Evolutionary conservation across 306 rosid species (phyloP).

Genomic region (Prinsepia uniflora): DNA sequence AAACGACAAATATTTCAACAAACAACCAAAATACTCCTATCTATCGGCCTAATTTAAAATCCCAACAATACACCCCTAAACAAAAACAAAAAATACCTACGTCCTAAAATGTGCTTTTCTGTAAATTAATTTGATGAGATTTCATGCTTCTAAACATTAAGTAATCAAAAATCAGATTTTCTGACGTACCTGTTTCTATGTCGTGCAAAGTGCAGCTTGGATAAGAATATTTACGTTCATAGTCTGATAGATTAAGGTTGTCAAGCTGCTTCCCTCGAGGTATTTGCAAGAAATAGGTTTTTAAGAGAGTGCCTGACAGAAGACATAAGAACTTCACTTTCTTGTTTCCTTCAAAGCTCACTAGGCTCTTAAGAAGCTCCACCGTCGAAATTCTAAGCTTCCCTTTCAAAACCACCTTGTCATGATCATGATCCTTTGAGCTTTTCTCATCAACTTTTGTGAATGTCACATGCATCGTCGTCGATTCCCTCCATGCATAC

Average conservation of each 20-base stretch:
- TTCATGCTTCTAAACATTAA: background rate
- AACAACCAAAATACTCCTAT: too few species aligned
- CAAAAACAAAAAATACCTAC: too few species aligned
- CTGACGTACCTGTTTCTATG: conserved; percentile 22
- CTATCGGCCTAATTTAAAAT: too few species aligned
- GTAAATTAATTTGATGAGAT: background rate
- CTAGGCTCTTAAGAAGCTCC: conserved; percentile 32
- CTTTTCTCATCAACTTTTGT: conserved; percentile 18
- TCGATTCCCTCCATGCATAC: conserved; percentile 31
- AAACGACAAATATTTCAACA: too few species aligned
- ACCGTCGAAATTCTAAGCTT: conserved; percentile 24
- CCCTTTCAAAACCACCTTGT: conserved; percentile 17
- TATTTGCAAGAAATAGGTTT: conserved; percentile 30
- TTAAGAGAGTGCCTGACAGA: conserved; percentile 18
- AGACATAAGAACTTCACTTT: conserved; percentile 22
- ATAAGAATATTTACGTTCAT: background rate
- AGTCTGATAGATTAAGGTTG: conserved; percentile 7
- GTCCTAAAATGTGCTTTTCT: too few species aligned
- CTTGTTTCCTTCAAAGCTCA: conserved; percentile 26
- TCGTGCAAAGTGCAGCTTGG: conserved; percentile 26
- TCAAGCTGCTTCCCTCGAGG: conserved; percentile 17
- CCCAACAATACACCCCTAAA: too few species aligned
- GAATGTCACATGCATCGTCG: conserved; percentile 28
- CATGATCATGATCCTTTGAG: conserved; percentile 10
- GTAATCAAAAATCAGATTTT: background rate